phyloP scores from a whole-genome alignment of 169 alveolate genomes.

The Babesia microti region DNA sequence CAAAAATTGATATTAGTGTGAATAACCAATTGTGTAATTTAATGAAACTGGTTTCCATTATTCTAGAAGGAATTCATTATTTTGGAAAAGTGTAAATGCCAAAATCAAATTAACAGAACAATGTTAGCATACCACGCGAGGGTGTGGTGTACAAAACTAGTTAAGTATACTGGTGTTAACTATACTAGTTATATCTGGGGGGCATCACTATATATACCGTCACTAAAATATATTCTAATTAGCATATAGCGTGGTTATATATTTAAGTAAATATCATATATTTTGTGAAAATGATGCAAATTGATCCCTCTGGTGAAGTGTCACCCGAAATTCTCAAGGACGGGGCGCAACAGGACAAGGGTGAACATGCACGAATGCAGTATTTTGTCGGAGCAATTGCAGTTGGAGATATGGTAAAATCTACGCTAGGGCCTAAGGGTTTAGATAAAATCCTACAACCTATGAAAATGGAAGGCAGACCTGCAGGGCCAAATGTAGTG shows the following conservation, averaged over 20 bases:
- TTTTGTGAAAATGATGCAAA: constrained; percentile 11
- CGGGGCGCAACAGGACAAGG: constrained; percentile 89
- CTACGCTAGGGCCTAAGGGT: constrained; percentile 98
- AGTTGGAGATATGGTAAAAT: constrained; percentile 97
- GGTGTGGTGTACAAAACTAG: too few species aligned
- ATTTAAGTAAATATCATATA: background rate
- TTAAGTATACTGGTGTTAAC: too few species aligned
- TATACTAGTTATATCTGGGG: background rate
- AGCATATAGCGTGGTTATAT: background rate
- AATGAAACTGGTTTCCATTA: too few species aligned
- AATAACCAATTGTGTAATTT: too few species aligned
- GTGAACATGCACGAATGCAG: constrained; percentile 89
- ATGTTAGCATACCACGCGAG: too few species aligned
- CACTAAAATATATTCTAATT: background rate
- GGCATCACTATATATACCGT: background rate
- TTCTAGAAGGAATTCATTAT: too few species aligned
- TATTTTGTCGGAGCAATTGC: constrained; percentile 98
- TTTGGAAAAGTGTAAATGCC: too few species aligned
- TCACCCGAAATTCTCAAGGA: constrained; percentile 85
- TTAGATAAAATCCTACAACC: constrained; percentile 93
- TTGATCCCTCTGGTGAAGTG: constrained; percentile 54
- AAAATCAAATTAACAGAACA: too few species aligned
- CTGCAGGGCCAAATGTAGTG: constrained; percentile 79
- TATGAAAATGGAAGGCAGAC: constrained; percentile 74
- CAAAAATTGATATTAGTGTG: too few species aligned